Conservation (phyloP, 768 basidiomycete species). For the Pleurotus platypus region DNA sequence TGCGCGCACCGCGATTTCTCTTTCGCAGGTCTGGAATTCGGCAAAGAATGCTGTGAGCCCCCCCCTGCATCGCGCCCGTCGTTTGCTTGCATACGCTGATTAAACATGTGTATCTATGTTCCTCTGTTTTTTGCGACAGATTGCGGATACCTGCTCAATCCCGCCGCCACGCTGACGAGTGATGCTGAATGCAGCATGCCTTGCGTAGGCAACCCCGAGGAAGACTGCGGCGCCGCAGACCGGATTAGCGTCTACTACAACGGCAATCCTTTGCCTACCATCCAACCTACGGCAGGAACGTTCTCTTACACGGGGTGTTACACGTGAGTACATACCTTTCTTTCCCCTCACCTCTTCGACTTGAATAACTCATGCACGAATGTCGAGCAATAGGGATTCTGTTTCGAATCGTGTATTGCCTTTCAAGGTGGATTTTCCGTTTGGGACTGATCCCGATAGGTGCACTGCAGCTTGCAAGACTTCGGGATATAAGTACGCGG, state of each 20-base stretch:
- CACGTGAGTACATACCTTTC: background rate
- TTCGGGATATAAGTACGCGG: background rate
- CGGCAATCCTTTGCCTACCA: background rate
- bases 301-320: slow-evolving; percentile 3
- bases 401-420: slow-evolving; percentile 1
- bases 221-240: slow-evolving; percentile 2
- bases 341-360: background rate
- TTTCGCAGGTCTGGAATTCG: slow-evolving; percentile 13
- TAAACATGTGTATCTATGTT: too few species aligned
- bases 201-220: background rate
- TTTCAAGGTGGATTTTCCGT: background rate
- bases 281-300: background rate
- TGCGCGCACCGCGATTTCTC: slow-evolving; percentile 11
- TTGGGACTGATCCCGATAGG: slow-evolving; percentile 3
- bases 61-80: too few species aligned
- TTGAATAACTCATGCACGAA: background rate
- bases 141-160: slow-evolving; percentile 6
- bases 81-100: too few species aligned
- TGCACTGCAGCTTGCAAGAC: slow-evolving; percentile 2
- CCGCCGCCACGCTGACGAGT: background rate
- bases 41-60: slow-evolving; percentile 15
- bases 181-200: slow-evolving; percentile 4
- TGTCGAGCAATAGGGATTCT: background rate
- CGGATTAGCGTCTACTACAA: slow-evolving; percentile 7
- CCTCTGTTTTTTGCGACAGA: background rate